A percentile compares a stretch with the other conserved stretches of the same genome.
Conservation (phyloP, 1,284 basidiomycete species). For the Omphalotus olearius region DNA sequence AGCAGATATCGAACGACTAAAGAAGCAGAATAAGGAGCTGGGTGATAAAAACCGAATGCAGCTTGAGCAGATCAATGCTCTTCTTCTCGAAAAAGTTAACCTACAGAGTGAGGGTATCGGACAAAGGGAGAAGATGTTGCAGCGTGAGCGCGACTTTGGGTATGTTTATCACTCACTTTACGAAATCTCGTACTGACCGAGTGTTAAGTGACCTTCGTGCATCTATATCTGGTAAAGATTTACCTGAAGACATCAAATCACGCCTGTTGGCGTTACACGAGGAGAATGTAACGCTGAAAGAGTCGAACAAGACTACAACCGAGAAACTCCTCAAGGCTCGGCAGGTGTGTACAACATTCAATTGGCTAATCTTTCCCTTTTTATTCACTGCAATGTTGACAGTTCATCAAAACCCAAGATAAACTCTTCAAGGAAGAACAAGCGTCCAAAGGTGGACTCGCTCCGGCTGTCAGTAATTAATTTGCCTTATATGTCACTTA, state of each 20-base stretch:
- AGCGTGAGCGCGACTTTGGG: conserved; percentile 78
- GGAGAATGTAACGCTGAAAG: conserved; percentile 68
- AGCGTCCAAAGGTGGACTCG: conserved; percentile 37
- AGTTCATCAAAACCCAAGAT: conserved; percentile 94
- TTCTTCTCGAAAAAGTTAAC: conserved; percentile 89
- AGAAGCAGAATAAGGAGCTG: conserved; percentile 67
- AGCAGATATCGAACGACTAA: conserved; percentile 59
- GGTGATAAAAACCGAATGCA: conserved; percentile 88
- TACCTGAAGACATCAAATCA: conserved; percentile 79
- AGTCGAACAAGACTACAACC: conserved; percentile 65
- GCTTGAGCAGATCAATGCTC: conserved; percentile 82
- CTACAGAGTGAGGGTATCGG: conserved; percentile 85
- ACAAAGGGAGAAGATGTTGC: conserved; percentile 79
- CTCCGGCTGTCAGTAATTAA: conserved; percentile 25
- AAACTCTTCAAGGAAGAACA: conserved; percentile 81
- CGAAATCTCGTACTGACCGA: not conserved
- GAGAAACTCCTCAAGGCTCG: conserved; percentile 84
- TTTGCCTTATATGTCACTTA: conserved; percentile 8
- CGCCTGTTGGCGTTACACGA: conserved; percentile 75
- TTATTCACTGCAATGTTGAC: conserved; percentile 12
- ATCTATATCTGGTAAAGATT: conserved; percentile 66
- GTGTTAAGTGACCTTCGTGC: conserved; percentile 64
- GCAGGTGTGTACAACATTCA: conserved; percentile 41
- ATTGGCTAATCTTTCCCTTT: not conserved
- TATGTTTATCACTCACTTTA: conserved; percentile 27